Evolutionary conservation across 2,329 filamentous ascomycete genomes (phyloP), one percentile per base, ranked within the genome.

Genomic region (Fusarium sp.): DNA sequence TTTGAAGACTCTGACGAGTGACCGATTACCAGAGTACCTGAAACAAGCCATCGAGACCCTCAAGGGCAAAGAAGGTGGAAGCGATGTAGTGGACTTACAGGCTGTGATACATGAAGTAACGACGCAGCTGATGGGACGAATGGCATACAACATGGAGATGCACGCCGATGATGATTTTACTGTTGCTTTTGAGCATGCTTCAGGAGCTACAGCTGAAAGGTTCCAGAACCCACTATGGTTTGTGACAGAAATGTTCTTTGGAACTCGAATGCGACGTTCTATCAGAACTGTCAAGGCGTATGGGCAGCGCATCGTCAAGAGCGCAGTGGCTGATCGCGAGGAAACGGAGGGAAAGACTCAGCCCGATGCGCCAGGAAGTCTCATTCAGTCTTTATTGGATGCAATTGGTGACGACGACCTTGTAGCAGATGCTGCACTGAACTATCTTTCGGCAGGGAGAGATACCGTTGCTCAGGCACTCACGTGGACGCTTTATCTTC

Each of bases 91-190:
- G 4, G 88, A 92, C 76, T 79, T 92, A 53, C 89, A 92, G 74
- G 82, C 81, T n/a, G 82, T 90, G 4, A 87, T 92, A 50, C 88
- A 90, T 60, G 89, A 91, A 77, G 86, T 92, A 50, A 92, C 90
- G 3, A 92, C 90, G 28, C 85, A 89, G 65, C 77, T 92, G 30
- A 91, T 92, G 88, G 90, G 90, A n/a, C 86, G 86, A 69, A 90
- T 92, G 88, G 90, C 90, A 19, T 92, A 92, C 74, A 88, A 90
- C 77, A 91, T 91, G 89, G 89, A 92, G 72, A 91, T 92, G 84
- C 88, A 89, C 75, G 85, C 88, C 53, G 84, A 87, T 37, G 88
- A 91, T 67, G 86, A 87, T 5, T 92, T 92, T 78, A 88, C 88
- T 8, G 70, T 84, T 57, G 87, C 89, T 1, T 92, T 92, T 75